phyloP scores from a whole-genome alignment of 75 land plant genomes.

The Cupressus sempervirens region DNA sequence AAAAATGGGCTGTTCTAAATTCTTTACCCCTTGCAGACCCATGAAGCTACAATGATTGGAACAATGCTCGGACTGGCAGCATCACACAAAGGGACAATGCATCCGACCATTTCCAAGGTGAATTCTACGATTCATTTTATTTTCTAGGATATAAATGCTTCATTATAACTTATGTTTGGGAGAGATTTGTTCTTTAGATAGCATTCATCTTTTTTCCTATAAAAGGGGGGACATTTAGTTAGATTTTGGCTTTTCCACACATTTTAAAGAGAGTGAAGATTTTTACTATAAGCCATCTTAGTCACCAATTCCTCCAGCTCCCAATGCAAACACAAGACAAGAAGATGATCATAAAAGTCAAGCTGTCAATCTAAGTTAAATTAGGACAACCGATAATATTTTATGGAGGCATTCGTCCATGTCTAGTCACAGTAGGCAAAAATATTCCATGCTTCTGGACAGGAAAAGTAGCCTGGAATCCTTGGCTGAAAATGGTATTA shows the following conservation, averaged over 20 bases:
- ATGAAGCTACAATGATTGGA: constrained; percentile 92
- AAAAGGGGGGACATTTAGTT: not conserved
- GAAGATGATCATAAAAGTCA: not conserved
- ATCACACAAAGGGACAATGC: constrained; percentile 92
- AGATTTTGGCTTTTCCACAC: not conserved
- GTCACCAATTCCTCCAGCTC: not conserved
- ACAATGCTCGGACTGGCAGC: constrained; percentile 95
- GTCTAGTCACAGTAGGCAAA: not conserved
- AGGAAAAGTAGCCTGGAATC: not conserved
- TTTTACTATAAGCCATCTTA: not conserved
- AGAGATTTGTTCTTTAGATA: not conserved
- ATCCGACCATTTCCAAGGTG: constrained; percentile 90
- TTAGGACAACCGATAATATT: not conserved
- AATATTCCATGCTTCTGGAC: not conserved
- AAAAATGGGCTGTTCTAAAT: not conserved
- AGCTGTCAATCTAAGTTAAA: not conserved
- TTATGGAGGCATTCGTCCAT: not conserved
- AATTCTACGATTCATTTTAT: not conserved
- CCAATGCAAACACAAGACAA: not conserved
- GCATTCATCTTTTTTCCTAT: not conserved
- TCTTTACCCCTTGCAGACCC: constrained; percentile 45
- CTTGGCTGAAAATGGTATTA: not conserved
- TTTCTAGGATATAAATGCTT: not conserved
- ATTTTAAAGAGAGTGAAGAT: not conserved
- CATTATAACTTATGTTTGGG: not conserved